Evolutionary conservation across 2,329 filamentous ascomycete genomes (phyloP).

Genomic region (Hypomyces perniciosus): DNA sequence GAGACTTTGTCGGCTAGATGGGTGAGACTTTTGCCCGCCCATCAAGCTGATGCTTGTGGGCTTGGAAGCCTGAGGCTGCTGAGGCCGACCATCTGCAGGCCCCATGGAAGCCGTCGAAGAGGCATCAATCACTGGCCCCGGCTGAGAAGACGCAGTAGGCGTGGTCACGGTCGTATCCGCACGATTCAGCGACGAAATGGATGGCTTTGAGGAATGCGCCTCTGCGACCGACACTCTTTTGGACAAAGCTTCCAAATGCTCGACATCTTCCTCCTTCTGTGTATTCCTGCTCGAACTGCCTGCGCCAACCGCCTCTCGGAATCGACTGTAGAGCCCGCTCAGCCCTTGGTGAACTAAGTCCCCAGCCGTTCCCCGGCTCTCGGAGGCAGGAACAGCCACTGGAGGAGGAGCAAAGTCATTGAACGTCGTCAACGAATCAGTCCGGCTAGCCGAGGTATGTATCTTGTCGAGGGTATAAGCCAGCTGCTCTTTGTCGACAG

Average conservation of each 20-base stretch:
- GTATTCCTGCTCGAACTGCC: conserved; percentile 41
- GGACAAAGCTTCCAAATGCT: conserved; percentile 1
- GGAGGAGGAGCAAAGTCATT: conserved; percentile 81
- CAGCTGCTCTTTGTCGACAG: conserved; percentile 63
- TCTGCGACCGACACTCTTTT: conserved; percentile 26
- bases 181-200: conserved; percentile 35
- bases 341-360: conserved; percentile 80
- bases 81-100: conserved; percentile 35
- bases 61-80: conserved; percentile 39
- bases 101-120: conserved; percentile 29
- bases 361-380: conserved; percentile 63
- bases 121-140: conserved; percentile 27
- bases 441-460: conserved; percentile 80
- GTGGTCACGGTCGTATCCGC: conserved; percentile 31
- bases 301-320: conserved; percentile 75
- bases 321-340: conserved; percentile 80
- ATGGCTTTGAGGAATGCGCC: conserved; percentile 36
- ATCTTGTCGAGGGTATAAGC: conserved; percentile 79
- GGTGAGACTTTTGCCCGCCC: conserved; percentile 37
- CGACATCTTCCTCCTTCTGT: conserved; percentile 25
- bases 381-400: conserved; percentile 48
- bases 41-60: conserved; percentile 43
- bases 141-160: conserved; percentile 27
- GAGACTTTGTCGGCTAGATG: conserved; percentile 34
- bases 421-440: conserved; percentile 81